Base-by-base conservation (phyloP, 2,329 filamentous ascomycete species). In the Alternaria incomplexa region DNA sequence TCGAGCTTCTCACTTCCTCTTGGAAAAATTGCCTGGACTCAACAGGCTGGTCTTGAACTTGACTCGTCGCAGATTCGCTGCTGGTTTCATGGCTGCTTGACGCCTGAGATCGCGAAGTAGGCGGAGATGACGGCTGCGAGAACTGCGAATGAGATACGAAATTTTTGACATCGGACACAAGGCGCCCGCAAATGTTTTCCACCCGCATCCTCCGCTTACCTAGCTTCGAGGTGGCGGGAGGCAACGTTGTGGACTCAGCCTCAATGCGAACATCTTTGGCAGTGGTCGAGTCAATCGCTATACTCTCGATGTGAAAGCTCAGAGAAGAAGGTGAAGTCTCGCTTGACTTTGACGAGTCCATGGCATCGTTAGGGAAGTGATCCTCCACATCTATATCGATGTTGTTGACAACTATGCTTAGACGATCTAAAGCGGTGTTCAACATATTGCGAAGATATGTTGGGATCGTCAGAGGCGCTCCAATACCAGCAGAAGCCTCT, bases 391-490 rank as follows among this genome's bases (percentile, higher is more conserved):
- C 87, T 65, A 93, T 85, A 11, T 85, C 85, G 59, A 95, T 85
- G 25, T 88, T 85, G 54, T 85, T 86, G 61, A 95, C 88, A 53
- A 83, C 84, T 25, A 95, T 81, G 73, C 91, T 87, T 58, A 90
- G 84, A 48, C 91, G 86, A 78, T 96, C 91, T 25, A 91, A 82
- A 52, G 94, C 88, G 28, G 91, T 91, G 68, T 93, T 89, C 6
- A 95, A 79, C 67, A 93, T 92, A 67, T 87, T 87, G 45, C 90
- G 87, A 50, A 96, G 81, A 66, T 93, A 93, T 0, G 82, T 83
- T 6, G 92, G 92, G 5, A 95, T 81, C 1, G 89, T 89, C 30
- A 93, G 81, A 1, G 88, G 81, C 67, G 91, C 87, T 2, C 92
- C 92, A 22, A 90, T 92, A n/a, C 92, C 92, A 5, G 88, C 78